These are phyloP conservation scores for Leishmania amazonensis DNA, from an alignment of 208 protist species.

Conservation along the genomic window DNA sequence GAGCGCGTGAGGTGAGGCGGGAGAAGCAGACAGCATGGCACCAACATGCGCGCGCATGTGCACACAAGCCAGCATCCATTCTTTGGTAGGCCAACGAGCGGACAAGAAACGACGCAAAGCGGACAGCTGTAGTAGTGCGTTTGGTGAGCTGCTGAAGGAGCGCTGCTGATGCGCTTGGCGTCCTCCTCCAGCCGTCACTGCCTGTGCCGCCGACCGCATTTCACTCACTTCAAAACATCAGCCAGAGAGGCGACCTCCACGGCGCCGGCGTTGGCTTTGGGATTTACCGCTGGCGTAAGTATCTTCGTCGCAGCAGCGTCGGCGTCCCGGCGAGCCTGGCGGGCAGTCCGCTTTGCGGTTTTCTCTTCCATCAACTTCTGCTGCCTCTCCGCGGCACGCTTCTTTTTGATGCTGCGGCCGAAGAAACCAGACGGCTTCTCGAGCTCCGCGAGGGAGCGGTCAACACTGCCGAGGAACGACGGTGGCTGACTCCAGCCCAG, in stretches of 20 bases:
- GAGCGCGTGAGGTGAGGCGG: not conserved
- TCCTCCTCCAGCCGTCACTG: not conserved
- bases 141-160: not conserved
- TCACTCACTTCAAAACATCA: slow-evolving; percentile 52
- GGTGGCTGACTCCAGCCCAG: slow-evolving; percentile 59
- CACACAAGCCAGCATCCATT: not conserved
- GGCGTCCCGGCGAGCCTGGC: slow-evolving; percentile 45
- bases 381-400: slow-evolving; percentile 52
- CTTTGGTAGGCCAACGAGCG: not conserved
- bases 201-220: not conserved
- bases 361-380: slow-evolving; percentile 54
- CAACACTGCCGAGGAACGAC: slow-evolving; percentile 71
- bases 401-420: slow-evolving; percentile 71
- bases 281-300: slow-evolving; percentile 8
- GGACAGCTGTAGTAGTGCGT: not conserved
- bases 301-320: slow-evolving; percentile 41
- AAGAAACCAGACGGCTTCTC: slow-evolving; percentile 67
- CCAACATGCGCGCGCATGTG: not conserved
- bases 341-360: slow-evolving; percentile 50
- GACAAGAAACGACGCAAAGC: not conserved
- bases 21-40: not conserved
- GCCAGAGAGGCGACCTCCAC: slow-evolving; percentile 70
- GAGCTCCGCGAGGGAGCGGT: slow-evolving; percentile 67
- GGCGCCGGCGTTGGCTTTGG: slow-evolving; percentile 13
- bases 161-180: not conserved